Evolutionary conservation across 2,329 filamentous ascomycete species (phyloP).

Genomic region (Albifimbria verrucaria): DNA sequence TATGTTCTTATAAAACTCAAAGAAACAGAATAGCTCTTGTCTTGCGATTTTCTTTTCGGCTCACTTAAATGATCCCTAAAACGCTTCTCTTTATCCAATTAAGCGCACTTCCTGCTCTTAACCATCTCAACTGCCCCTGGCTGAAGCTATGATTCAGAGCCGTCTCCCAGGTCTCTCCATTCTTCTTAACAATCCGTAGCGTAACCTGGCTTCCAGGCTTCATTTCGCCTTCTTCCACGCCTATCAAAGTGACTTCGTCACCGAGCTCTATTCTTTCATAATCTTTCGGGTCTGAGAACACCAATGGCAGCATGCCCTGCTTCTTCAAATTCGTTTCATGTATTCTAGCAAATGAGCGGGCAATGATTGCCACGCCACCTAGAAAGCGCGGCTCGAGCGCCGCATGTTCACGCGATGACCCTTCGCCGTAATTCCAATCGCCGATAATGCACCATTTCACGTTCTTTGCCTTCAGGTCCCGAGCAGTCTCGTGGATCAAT

Average conservation of each 20-base stretch:
- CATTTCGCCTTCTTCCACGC: conserved; percentile 51
- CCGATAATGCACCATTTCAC: conserved; percentile 29
- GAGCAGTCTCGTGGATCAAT: conserved; percentile 23
- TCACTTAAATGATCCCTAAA: conserved; percentile 18
- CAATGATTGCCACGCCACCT: conserved; percentile 78
- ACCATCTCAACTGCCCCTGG: conserved; percentile 96
- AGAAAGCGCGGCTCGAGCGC: conserved; percentile 82
- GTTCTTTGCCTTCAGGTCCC: conserved; percentile 14
- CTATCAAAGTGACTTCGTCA: conserved; percentile 5
- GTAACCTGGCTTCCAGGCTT: conserved; percentile 89
- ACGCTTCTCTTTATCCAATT: conserved; percentile 98
- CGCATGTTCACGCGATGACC: conserved; percentile 81
- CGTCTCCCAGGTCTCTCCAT: conserved; percentile 77
- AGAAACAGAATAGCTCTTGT: too few relatives aligned
- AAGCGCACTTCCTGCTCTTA: conserved; percentile 93
- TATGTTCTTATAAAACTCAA: conserved; percentile 15
- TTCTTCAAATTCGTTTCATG: conserved; percentile 95
- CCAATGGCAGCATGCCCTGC: conserved; percentile 56
- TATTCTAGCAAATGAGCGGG: conserved; percentile 80
- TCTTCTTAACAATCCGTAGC: conserved; percentile 86
- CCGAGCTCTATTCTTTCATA: conserved; percentile 63
- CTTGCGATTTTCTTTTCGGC: conserved; percentile 8
- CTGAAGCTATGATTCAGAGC: conserved; percentile 96
- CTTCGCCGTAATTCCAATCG: conserved; percentile 70
- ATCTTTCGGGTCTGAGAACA: conserved; percentile 68